Evolutionary conservation across 2,329 filamentous ascomycete genomes (phyloP), one percentile per base, ranked within the genome.

Genomic region (Lachnellula occidentalis): DNA sequence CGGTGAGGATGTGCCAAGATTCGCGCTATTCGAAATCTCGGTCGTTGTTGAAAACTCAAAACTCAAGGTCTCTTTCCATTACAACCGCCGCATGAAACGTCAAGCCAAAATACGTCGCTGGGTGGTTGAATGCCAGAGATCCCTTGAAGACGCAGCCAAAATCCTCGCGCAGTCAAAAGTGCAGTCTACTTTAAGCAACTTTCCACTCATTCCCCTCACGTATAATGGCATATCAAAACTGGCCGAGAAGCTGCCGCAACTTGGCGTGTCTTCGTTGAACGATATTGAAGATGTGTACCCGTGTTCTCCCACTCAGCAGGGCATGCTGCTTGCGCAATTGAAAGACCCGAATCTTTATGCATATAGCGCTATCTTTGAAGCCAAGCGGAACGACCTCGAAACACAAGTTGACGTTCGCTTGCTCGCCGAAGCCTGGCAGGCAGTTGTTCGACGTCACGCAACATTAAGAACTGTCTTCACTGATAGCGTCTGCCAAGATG

Each of bases 1-100:
- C n/a, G 50, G 55, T 14, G 9, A 46, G 27, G 62, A 70, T 4
- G 74, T 74, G 11, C 74, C 73, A 9, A 45, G 58, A 11, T 56
- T 60, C 19, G 36, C 53, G 12, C 34, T 60, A 5, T 46, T 60
- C 36, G 58, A 60, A 15, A 57, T 60, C 17, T 50, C 53, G 9
- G 54, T 45, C 9, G 27, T 34, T 22, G 51, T 60, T 3, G 34
- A 34, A 5, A 24, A 57, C 24, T 57, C 51, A 3, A 49, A 27
- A n/a, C 17, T 55, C 17, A 34, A 50, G 17, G 17, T 57, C 4
- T 46, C 46, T 4, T 53, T 59, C 24, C 45, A 45, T 19, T 59
- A 59, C 34, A 59, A 58, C 34, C n/a, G 36, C 5, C 34, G 56
- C 6, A 55, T 58, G 51, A 49, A 45, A 15, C 43, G 37, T 17